Evolutionary conservation across 2,329 filamentous ascomycete genomes (phyloP), one percentile per base, ranked within the genome.

Genomic region (Exserohilum turcica): DNA sequence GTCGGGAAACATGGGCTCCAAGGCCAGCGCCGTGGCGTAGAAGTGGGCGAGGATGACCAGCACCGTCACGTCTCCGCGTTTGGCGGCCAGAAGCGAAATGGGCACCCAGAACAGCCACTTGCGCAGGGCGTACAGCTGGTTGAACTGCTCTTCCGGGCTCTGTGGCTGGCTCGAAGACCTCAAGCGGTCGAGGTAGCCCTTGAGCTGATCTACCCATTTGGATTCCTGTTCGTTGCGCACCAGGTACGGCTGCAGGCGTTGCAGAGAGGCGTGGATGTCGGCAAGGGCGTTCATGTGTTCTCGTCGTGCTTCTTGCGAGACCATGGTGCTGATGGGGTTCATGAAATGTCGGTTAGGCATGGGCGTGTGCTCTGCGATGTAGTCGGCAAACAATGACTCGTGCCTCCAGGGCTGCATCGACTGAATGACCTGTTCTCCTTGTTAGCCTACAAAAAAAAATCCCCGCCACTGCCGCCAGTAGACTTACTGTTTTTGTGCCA

Each of bases 71-170:
- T 93, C 91, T 31, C 85, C 85, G 44, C 88, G 86, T 40, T 87
- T 89, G 60, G 87, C 86, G 71, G 93, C 88, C 21, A 97, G 82
- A 65, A 92, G 88, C 61, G 87, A 86, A 29, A 96, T 87, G 0
- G 94, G 94, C 49, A 96, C 85, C 92, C 93, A 97, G 77, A 97
- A 96, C 13, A 97, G 84, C 92, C 93, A 97, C 64, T 90, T 90
- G 49, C 92, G 85, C 54, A 99, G 83, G 8, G 91, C 88, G 60
- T 95, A 92, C 9, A 97, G 84, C 60, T 92, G 89, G 67, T 92
- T 89, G 71, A 97, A 97, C 69, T 96, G 91, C 70, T 95, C 87
- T 59, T 91, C 88, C 19, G 92, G 86, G 2, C 76, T 76, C 45
- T 77, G 74, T 13, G 79, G 72, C 29, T 77, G 71, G 24, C 62